Base-by-base conservation (phyloP, 1,284 basidiomycete species). In the Pholiota adiposa region DNA sequence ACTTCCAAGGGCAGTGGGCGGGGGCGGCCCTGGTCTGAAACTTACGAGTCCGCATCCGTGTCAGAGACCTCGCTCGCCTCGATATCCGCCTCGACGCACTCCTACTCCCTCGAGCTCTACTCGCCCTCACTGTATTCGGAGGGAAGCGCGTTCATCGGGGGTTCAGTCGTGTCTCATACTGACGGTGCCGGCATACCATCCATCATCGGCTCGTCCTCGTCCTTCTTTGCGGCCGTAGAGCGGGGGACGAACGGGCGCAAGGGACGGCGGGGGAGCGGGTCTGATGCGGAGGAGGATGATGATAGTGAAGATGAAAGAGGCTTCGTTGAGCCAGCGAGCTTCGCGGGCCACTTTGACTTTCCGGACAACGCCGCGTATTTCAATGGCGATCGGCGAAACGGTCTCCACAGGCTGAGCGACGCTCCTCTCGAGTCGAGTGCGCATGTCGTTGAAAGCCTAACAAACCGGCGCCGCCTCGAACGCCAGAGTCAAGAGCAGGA, bases 121-220 rank as follows among this genome's bases (percentile, higher is more conserved):
- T 23, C 19, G 43, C 54, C 61, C 0, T 63, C 58, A 4, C 11
- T 41, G 11, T 63, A 61, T 21, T 63, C 62, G 8, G 43, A 44
- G 23, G 62, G 58, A 7, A 63, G 59, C 44, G 55, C 49, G 4
- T 23, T 25, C 9, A 40, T 38, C 11, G 40, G 48, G 19, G 54
- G 36, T 29, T 34, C 54, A n/a, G n/a, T n/a, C 2, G 29, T 38
- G 25, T 27, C 21, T 6, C n/a, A n/a, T n/a, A 9, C 5, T n/a
- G 46, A n/a, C 4, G 29, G 38, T 19, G 19, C n/a, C 9, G 41
- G 19, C 3, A 27, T n/a, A 33, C 34, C 56, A n/a, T 64, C 60
- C n/a, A 54, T 59, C 50, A 54, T 63, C 31, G 55, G 49, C 19
- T 55, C 54, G 2, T 51, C 51, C 7, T 12, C 46, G 9, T 51